These are phyloP conservation scores for Kodamaea nitidulidarum DNA, from an alignment of 805 yeast genomes.

Conservation along the genomic window DNA sequence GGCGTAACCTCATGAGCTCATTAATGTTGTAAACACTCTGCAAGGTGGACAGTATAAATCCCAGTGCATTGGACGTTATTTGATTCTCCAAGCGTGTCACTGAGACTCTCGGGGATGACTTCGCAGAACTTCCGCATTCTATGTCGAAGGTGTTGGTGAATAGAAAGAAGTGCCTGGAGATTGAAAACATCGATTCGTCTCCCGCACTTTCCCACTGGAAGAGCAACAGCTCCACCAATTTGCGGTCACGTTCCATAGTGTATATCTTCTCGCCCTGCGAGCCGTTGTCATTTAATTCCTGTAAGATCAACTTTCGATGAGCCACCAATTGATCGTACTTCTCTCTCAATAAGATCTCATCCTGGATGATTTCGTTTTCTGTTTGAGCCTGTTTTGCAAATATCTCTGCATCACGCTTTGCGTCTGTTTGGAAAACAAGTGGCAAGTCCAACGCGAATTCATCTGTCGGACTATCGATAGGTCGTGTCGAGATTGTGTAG, in stretches of 20 bases:
- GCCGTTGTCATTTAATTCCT: slow-evolving; percentile 33
- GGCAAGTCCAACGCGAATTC: slow-evolving; percentile 25
- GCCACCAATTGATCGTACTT: slow-evolving; percentile 12
- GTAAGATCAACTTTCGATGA: slow-evolving; percentile 15
- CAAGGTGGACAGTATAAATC: neutral
- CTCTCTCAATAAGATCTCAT: slow-evolving; percentile 8
- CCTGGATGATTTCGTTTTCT: slow-evolving; percentile 13
- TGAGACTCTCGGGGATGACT: too few relatives aligned
- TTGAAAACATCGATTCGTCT: slow-evolving; percentile 8
- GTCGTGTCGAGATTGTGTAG: neutral
- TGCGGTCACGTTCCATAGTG: slow-evolving; percentile 16
- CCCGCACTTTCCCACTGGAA: slow-evolving; percentile 11
- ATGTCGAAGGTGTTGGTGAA: slow-evolving; percentile 8
- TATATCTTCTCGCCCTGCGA: slow-evolving; percentile 16
- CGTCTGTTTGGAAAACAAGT: slow-evolving; percentile 26
- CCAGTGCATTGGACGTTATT: neutral
- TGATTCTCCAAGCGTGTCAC: neutral
- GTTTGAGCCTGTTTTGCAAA: slow-evolving; percentile 18
- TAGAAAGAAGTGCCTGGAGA: slow-evolving; percentile 24
- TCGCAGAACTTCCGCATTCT: neutral
- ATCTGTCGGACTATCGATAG: neutral
- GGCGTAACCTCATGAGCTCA: neutral
- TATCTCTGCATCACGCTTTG: slow-evolving; percentile 23
- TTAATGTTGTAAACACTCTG: neutral
- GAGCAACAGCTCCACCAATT: slow-evolving; percentile 20